Evolutionary conservation across 345 rosid genomes (phyloP).

Genomic region (Syzygium oleosum): DNA sequence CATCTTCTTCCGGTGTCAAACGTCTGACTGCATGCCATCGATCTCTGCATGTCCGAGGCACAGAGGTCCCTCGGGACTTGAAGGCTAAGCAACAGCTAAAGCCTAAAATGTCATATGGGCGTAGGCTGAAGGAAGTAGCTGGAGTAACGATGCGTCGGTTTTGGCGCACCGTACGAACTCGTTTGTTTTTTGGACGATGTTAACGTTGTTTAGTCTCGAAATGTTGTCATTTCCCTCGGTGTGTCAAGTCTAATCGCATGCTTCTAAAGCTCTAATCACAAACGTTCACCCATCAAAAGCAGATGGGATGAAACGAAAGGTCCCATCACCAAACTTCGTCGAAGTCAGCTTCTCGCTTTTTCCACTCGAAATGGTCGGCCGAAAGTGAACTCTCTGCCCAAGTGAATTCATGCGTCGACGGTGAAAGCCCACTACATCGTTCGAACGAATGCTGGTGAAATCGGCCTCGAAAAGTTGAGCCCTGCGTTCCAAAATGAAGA

Average conservation of each 20-base stretch:
- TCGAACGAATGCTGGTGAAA: background rate
- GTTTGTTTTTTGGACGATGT: background rate
- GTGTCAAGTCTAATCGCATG: background rate
- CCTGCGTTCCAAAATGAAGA: background rate
- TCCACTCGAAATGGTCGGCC: background rate
- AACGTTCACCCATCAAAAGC: background rate
- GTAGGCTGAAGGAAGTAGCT: background rate
- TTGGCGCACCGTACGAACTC: background rate
- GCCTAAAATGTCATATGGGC: background rate
- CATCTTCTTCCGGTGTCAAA: background rate
- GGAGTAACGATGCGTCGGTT: background rate
- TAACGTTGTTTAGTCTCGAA: background rate
- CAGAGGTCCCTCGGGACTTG: background rate
- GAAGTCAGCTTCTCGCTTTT: background rate
- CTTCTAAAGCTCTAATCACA: background rate
- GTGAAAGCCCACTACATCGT: background rate
- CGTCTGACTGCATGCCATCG: background rate
- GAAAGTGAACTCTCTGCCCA: background rate
- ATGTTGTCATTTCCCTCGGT: background rate
- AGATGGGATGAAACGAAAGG: background rate
- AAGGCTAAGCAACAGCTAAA: background rate
- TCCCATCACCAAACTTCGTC: background rate
- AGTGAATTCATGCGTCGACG: background rate
- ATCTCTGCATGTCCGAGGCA: background rate
- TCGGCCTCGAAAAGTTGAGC: background rate